A percentile compares a stretch with the other conserved stretches of the same genome.
Conservation (phyloP, 78 protist species). For the Emiliania huxleyi region DNA sequence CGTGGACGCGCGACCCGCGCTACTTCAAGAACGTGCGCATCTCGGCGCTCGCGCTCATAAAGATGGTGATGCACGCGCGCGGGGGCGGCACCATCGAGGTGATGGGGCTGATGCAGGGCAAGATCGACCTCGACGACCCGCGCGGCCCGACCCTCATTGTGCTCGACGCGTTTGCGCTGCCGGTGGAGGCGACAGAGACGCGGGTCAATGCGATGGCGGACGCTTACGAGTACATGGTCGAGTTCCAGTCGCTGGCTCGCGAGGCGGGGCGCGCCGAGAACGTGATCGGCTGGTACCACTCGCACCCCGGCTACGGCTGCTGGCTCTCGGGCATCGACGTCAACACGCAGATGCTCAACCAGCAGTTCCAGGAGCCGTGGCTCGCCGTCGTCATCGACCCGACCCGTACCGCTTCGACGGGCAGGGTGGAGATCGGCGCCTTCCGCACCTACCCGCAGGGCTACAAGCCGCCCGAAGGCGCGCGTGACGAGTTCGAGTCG, state of each 20-base stretch:
- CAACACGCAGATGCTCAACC: conserved; percentile 83
- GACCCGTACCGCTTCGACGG: conserved; percentile 85
- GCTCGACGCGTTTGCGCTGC: conserved; percentile 95
- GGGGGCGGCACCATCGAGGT: conserved; percentile 69
- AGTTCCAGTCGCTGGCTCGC: background rate
- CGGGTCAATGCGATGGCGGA: conserved; percentile 89
- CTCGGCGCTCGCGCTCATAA: conserved; percentile 93
- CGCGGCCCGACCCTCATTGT: conserved; percentile 84
- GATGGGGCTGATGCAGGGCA: conserved; percentile 65
- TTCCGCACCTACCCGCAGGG: conserved; percentile 91
- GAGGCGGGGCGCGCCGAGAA: conserved; percentile 73
- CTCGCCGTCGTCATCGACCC: conserved; percentile 96
- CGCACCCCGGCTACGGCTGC: conserved; percentile 93
- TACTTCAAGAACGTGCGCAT: conserved; percentile 86
- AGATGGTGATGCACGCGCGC: conserved; percentile 93
- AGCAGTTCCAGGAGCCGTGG: conserved; percentile 88
- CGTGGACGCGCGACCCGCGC: conserved; percentile 33
- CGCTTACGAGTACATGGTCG: conserved; percentile 84
- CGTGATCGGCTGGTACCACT: conserved; percentile 96
- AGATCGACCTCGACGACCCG: conserved; percentile 93
- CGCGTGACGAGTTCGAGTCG: conserved; percentile 74
- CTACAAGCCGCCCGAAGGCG: conserved; percentile 78
- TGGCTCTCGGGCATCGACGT: conserved; percentile 96
- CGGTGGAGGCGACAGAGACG: conserved; percentile 97
- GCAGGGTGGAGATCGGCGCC: conserved; percentile 95